phyloP scores from a whole-genome alignment of 2,329 filamentous ascomycete species.

The Ceratocystis harringtonii region DNA sequence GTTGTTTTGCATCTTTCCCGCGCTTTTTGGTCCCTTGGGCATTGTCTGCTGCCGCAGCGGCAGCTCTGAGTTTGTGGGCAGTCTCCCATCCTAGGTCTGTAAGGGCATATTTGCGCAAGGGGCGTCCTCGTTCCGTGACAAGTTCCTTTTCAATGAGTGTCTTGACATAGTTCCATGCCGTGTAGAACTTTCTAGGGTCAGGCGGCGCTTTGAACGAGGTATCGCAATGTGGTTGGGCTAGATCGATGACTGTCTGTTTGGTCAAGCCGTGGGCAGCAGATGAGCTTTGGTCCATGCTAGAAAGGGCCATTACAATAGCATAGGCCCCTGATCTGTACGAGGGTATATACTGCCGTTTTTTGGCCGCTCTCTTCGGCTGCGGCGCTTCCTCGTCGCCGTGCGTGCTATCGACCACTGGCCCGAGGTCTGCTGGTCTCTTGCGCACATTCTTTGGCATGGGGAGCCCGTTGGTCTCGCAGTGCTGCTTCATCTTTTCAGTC shows the following conservation, averaged over 20 bases:
- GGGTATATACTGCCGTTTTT: constrained; percentile 56
- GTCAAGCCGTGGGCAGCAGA: constrained; percentile 38
- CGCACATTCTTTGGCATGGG: constrained; percentile 40
- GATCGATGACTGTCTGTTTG: constrained; percentile 52
- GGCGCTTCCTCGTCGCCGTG: constrained; percentile 22
- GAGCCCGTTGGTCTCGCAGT: constrained; percentile 52
- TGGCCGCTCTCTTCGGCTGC: constrained; percentile 42
- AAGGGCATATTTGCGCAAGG: constrained; percentile 50
- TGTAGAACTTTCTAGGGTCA: constrained; percentile 56
- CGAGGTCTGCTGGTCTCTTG: constrained; percentile 21
- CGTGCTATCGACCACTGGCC: neutral
- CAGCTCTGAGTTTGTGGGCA: constrained; percentile 43
- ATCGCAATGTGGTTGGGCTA: constrained; percentile 58
- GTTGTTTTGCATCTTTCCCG: neutral
- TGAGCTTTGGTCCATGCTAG: constrained; percentile 40
- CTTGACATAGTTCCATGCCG: constrained; percentile 73
- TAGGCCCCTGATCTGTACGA: constrained; percentile 58
- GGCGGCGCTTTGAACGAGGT: constrained; percentile 54
- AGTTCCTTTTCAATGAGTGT: constrained; percentile 58
- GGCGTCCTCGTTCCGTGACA: constrained; percentile 55
- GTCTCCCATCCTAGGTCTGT: constrained; percentile 70
- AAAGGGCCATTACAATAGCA: constrained; percentile 53
- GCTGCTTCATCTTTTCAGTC: constrained; percentile 41
- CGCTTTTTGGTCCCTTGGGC: neutral
- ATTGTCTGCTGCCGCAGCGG: constrained; percentile 16